Conservation (phyloP, 129 eudicot genomes). For the Rutidosis leptorrhynchoides region DNA sequence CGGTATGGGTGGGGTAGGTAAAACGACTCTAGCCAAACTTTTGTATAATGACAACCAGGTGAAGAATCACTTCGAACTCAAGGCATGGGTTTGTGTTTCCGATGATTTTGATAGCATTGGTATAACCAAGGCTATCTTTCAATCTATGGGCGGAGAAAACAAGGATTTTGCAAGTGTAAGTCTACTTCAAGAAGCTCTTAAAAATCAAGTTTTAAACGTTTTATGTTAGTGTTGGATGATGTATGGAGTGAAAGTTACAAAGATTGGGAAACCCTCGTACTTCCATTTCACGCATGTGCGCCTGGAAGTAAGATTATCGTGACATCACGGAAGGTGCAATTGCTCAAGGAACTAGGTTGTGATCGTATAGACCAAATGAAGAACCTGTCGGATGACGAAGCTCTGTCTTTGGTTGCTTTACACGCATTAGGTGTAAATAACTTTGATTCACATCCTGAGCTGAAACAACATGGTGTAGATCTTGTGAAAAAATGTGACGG, state of each 20-base stretch:
- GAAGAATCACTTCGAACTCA: slow-evolving; percentile 28
- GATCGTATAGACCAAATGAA: not conserved
- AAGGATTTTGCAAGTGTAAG: slow-evolving; percentile 38
- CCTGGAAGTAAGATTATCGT: slow-evolving; percentile 54
- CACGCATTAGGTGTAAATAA: slow-evolving; percentile 3
- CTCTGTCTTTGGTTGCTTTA: not conserved
- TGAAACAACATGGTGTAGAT: not conserved
- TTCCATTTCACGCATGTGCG: slow-evolving; percentile 36
- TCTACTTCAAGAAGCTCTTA: slow-evolving; percentile 27
- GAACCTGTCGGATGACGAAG: not conserved
- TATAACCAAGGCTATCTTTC: slow-evolving; percentile 50
- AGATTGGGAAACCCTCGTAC: slow-evolving; percentile 39
- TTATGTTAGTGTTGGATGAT: slow-evolving; percentile 62
- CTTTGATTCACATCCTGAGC: slow-evolving; percentile 9
- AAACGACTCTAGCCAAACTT: slow-evolving; percentile 59
- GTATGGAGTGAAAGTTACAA: slow-evolving; percentile 41
- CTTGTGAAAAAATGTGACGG: slow-evolving; percentile 14
- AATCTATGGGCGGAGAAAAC: slow-evolving; percentile 18
- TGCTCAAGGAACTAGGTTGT: slow-evolving; percentile 35
- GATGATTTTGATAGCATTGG: slow-evolving; percentile 37
- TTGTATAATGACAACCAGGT: slow-evolving; percentile 30
- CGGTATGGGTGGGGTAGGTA: slow-evolving; percentile 59
- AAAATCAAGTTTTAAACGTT: slow-evolving; percentile 18
- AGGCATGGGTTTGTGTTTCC: slow-evolving; percentile 62
- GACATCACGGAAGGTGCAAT: slow-evolving; percentile 49